Percentiles rank a stretch among this genome's conserved stretches.
These are phyloP conservation scores for Inonotus obliquus DNA, from an alignment of 1,284 basidiomycete species.

Conservation along the genomic window DNA sequence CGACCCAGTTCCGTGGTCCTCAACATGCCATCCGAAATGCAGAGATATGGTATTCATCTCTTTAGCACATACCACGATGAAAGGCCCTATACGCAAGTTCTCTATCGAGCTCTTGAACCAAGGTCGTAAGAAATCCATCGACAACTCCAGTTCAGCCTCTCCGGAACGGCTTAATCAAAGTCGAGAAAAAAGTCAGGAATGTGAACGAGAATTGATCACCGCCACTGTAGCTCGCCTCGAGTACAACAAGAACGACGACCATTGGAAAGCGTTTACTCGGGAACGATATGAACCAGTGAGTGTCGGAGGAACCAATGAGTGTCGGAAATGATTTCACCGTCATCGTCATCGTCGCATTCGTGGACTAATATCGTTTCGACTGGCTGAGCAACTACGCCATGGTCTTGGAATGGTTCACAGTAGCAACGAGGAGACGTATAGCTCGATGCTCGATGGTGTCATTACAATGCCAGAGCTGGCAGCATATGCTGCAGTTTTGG, in stretches of 20 bases:
- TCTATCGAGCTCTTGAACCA: not conserved
- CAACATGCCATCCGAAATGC: not conserved
- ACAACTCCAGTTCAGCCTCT: not conserved
- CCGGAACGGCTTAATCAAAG: not conserved
- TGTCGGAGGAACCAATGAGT: no score
- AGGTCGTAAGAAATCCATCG: not conserved
- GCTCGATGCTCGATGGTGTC: no score
- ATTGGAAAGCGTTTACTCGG: not conserved
- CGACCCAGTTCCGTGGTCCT: not conserved
- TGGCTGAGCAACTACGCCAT: no score
- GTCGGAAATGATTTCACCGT: no score
- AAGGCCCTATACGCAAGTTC: slow-evolving; percentile 2
- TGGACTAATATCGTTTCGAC: no score
- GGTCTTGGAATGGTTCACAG: no score
- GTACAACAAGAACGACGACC: not conserved
- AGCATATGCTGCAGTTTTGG: no score
- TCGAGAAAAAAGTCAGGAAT: not conserved
- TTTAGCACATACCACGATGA: not conserved
- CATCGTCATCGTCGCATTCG: no score
- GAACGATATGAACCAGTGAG: no score
- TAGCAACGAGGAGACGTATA: no score
- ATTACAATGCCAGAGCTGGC: no score
- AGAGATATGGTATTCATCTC: not conserved
- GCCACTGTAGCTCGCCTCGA: not conserved
- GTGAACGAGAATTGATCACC: no score